Percentiles rank a stretch among this genome's conserved stretches.
These are phyloP conservation scores for Geranium rotundifolium DNA, from an alignment of 345 rosid genomes.

Conservation along the genomic window DNA sequence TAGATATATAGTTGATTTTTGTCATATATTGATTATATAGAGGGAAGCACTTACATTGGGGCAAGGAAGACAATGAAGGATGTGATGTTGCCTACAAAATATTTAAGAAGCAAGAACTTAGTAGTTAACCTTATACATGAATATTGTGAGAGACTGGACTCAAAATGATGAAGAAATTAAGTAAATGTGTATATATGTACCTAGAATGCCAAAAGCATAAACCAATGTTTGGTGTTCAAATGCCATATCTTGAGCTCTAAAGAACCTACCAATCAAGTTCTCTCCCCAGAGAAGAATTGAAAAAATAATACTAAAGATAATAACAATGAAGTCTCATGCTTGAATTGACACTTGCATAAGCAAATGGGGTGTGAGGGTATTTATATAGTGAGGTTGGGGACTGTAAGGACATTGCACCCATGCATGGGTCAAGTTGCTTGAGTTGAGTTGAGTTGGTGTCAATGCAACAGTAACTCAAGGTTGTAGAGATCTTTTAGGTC, in stretches of 20 bases:
- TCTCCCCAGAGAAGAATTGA: not conserved
- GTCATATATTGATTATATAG: too few relatives aligned
- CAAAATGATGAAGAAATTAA: not conserved
- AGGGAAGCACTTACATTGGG: slow-evolving; percentile 40
- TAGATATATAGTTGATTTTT: too few relatives aligned
- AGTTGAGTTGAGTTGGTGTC: not conserved
- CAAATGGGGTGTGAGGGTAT: not conserved
- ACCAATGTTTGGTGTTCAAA: slow-evolving; percentile 19
- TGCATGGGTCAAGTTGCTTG: not conserved
- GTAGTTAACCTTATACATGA: not conserved
- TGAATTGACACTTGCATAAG: not conserved
- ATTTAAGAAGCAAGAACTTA: not conserved
- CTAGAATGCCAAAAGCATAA: slow-evolving; percentile 61
- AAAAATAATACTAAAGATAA: too few relatives aligned
- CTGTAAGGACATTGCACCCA: too few relatives aligned
- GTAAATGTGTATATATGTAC: too few relatives aligned
- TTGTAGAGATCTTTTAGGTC: not conserved
- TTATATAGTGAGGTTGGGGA: not conserved
- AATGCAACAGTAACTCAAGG: not conserved
- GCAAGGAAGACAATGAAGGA: slow-evolving; percentile 58
- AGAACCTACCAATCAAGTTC: slow-evolving; percentile 10
- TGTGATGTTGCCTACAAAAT: slow-evolving; percentile 44
- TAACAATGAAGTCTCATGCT: not conserved
- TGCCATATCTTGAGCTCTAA: slow-evolving; percentile 21
- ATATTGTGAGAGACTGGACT: not conserved